A percentile compares a stretch with the other conserved stretches of the same genome.
These are phyloP conservation scores for Ustilago sp. DNA, from an alignment of 1,284 basidiomycete genomes.

Conservation along the genomic window DNA sequence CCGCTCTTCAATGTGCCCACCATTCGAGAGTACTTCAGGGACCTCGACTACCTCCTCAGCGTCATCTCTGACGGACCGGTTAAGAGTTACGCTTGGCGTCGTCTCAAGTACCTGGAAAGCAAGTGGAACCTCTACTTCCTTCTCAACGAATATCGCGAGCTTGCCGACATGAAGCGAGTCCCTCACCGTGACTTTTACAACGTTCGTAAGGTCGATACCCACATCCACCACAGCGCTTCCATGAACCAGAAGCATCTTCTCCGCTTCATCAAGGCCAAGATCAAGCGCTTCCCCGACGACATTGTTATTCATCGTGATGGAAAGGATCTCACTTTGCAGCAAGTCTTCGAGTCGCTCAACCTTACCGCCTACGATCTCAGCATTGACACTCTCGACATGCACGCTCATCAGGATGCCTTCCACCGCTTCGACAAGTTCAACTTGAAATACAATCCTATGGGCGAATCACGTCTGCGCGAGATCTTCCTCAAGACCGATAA, in stretches of 20 bases:
- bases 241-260: constrained; percentile 99
- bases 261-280: constrained; percentile 98
- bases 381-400: constrained; percentile 99
- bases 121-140: constrained; percentile 95
- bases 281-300: constrained; percentile 86
- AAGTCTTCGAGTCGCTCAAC: constrained; percentile 95
- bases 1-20: constrained; percentile 84
- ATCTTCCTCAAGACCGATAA: constrained; percentile 99
- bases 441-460: constrained; percentile 86
- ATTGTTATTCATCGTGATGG: constrained; percentile 95
- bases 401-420: constrained; percentile 96
- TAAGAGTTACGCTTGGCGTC: constrained; percentile 93
- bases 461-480: constrained; percentile 92
- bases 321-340: constrained; percentile 84
- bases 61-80: constrained; percentile 90
- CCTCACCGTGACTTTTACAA: constrained; percentile 94
- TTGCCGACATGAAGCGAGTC: constrained; percentile 92
- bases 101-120: constrained; percentile 91
- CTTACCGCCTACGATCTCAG: constrained; percentile 97
- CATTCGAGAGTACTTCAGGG: constrained; percentile 93
- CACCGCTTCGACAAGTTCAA: constrained; percentile 86
- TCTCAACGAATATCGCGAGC: constrained; percentile 92
- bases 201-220: constrained; percentile 94
- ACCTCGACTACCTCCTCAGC: constrained; percentile 81
- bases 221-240: constrained; percentile 96